A percentile compares a stretch with the other conserved stretches of the same genome.
Evolutionary conservation across 2,329 filamentous ascomycete species (phyloP).

Genomic region (Pyrenochaeta sp.): DNA sequence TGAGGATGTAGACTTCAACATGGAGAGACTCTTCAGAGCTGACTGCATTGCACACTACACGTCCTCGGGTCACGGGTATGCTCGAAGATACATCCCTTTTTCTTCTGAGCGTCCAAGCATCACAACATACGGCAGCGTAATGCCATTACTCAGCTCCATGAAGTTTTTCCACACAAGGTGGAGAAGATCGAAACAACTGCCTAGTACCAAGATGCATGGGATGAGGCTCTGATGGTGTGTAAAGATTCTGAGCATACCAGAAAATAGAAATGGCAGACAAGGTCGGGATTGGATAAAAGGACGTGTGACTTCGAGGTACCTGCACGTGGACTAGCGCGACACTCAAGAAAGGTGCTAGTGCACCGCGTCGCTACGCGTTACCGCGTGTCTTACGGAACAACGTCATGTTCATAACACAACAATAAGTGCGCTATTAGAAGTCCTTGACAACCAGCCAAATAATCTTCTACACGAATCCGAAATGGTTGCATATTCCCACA

Average conservation of each 20-base stretch:
- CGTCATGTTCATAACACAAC: neutral
- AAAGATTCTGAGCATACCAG: no score
- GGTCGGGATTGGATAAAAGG: no score
- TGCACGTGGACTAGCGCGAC: neutral
- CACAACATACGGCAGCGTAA: no score
- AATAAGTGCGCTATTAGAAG: neutral
- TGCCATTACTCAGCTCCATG: no score
- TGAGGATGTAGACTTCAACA: neutral
- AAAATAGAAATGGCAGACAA: no score
- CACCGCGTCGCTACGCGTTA: neutral
- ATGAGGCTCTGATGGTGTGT: no score
- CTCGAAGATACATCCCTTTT: no score
- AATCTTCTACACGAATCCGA: neutral
- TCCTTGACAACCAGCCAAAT: neutral
- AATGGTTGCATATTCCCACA: constrained; percentile 1
- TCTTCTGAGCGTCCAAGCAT: no score
- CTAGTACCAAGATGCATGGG: no score
- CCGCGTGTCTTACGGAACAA: neutral
- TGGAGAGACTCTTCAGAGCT: neutral
- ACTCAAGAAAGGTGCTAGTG: neutral
- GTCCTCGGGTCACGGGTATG: no score
- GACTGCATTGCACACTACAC: neutral
- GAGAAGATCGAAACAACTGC: no score
- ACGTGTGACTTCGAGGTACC: neutral
- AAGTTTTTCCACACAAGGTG: no score